These are phyloP conservation scores for Mycosarcoma mackinlayi DNA, from an alignment of 1,284 basidiomycete genomes.

Conservation along the genomic window DNA sequence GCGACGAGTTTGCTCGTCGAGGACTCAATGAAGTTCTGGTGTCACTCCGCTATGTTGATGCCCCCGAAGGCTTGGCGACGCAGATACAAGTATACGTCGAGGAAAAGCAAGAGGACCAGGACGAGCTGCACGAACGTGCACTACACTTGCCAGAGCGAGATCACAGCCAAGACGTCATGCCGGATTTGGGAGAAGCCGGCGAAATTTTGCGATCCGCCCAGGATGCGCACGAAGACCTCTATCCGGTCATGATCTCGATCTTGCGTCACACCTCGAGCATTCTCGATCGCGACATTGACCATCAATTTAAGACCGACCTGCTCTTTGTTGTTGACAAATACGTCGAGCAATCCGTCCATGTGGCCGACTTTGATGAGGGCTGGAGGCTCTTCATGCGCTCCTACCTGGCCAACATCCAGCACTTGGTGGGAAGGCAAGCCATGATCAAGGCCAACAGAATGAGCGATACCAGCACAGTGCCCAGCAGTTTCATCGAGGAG, in stretches of 20 bases:
- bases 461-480: conserved; percentile 70
- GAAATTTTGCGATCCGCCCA: conserved; percentile 39
- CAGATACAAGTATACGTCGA: conserved; percentile 85
- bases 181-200: conserved; percentile 44
- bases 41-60: conserved; percentile 79
- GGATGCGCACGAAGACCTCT: conserved; percentile 61
- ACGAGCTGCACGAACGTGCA: conserved; percentile 73
- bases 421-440: conserved; percentile 77
- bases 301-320: conserved; percentile 75
- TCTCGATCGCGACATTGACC: conserved; percentile 74
- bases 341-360: conserved; percentile 73
- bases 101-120: conserved; percentile 88
- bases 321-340: conserved; percentile 77
- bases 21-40: conserved; percentile 85
- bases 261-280: conserved; percentile 74
- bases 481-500: conserved; percentile 74
- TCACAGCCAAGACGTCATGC: conserved; percentile 21
- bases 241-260: conserved; percentile 62
- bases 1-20: conserved; percentile 82
- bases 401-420: conserved; percentile 76
- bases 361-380: conserved; percentile 77
- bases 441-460: conserved; percentile 71
- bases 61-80: conserved; percentile 78
- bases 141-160: conserved; percentile 28
- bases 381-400: conserved; percentile 76